Conservation (phyloP, 2,329 filamentous ascomycete genomes). For the Aspergillus pseudoviridinutans region DNA sequence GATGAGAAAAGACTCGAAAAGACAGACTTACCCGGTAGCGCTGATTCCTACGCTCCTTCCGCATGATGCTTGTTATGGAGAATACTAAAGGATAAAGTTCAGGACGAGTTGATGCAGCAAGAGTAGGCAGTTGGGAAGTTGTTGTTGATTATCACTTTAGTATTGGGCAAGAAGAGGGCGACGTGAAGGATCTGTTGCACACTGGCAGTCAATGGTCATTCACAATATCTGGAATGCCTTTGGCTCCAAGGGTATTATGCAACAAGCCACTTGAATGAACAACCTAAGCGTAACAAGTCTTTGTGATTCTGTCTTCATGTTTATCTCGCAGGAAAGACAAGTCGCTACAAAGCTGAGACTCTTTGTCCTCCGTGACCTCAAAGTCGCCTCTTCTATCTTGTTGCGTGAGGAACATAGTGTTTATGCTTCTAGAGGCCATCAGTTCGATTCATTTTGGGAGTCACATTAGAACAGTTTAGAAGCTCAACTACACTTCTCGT, state of each 20-base stretch:
- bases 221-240: not conserved
- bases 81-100: not conserved
- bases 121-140: not conserved
- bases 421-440: not conserved
- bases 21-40: not conserved
- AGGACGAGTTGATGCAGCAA: not conserved
- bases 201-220: not conserved
- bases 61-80: not conserved
- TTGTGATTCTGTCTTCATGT: not conserved
- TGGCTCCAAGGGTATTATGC: not conserved
- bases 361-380: not conserved
- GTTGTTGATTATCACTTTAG: not conserved
- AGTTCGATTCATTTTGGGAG: not conserved
- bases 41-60: not conserved
- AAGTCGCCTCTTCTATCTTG: not conserved
- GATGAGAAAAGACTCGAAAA: not conserved
- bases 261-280: not conserved
- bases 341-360: not conserved
- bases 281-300: not conserved
- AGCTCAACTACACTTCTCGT: not conserved
- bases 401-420: not conserved
- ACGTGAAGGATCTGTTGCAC: not conserved
- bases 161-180: not conserved
- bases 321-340: not conserved
- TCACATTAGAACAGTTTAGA: not conserved